These are phyloP conservation scores for Syncephalastrum contaminatum DNA, from an alignment of 371 early-diverging fungal genomes.

Conservation along the genomic window DNA sequence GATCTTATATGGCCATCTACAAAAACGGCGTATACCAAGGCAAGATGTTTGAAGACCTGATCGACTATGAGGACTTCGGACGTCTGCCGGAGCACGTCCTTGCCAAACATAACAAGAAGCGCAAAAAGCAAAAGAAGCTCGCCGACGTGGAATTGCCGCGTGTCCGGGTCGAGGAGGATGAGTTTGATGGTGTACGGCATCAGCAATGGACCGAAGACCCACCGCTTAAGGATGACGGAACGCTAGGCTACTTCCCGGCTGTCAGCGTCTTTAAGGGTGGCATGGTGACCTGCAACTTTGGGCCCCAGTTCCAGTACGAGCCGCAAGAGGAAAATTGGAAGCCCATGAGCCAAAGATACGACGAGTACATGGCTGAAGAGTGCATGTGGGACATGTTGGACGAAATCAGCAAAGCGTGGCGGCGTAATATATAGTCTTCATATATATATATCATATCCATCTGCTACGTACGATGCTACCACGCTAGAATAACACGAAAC, in stretches of 20 bases:
- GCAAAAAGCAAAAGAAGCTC: constrained; percentile 36
- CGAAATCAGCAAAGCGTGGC: constrained; percentile 48
- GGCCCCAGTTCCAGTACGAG: constrained; percentile 63
- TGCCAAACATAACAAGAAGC: constrained; percentile 35
- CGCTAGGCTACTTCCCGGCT: constrained; percentile 68
- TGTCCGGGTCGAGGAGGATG: constrained; percentile 24
- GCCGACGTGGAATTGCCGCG: constrained; percentile 11
- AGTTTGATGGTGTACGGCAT: constrained; percentile 29
- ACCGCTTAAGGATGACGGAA: constrained; percentile 64
- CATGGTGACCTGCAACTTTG: constrained; percentile 65
- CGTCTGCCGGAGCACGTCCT: constrained; percentile 37
- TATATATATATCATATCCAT: background rate
- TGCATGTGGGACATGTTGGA: constrained; percentile 67
- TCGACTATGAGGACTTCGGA: constrained; percentile 54
- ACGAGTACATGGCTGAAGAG: constrained; percentile 66
- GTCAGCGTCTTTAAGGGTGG: constrained; percentile 69
- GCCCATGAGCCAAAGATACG: constrained; percentile 60
- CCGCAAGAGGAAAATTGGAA: constrained; percentile 58
- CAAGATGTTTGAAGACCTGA: constrained; percentile 59
- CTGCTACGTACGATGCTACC: too few species aligned
- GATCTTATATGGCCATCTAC: constrained; percentile 62
- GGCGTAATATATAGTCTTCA: constrained; percentile 8
- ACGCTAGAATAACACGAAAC: too few species aligned
- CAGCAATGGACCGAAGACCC: constrained; percentile 52
- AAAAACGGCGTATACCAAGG: constrained; percentile 71